A percentile compares a stretch with the other conserved stretches of the same genome.
These are phyloP conservation scores for Coccomyxa sp. DNA, from an alignment of 139 green algal species.

Conservation along the genomic window DNA sequence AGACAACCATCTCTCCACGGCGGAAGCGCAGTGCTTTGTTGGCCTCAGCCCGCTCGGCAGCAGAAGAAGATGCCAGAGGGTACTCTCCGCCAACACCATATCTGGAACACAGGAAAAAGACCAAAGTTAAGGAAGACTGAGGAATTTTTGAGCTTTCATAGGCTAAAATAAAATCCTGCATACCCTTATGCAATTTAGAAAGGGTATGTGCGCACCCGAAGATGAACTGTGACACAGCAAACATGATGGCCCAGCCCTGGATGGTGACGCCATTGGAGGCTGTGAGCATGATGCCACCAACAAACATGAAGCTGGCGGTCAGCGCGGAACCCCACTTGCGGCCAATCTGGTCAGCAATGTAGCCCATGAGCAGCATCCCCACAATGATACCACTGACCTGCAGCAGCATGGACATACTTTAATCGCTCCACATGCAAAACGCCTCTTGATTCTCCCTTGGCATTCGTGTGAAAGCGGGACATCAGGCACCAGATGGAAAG, in stretches of 20 bases:
- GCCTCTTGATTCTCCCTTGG: background rate
- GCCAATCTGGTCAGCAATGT: constrained; percentile 48
- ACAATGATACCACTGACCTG: constrained; percentile 44
- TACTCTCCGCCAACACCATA: constrained; percentile 43
- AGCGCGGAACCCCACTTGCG: constrained; percentile 59
- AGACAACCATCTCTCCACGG: constrained; percentile 36
- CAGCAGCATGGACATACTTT: background rate
- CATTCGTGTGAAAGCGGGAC: background rate
- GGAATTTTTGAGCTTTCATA: no score
- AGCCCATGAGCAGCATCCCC: constrained; percentile 35
- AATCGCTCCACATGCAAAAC: background rate
- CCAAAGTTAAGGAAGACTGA: no score
- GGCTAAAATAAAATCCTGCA: no score
- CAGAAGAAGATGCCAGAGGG: constrained; percentile 67
- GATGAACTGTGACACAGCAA: background rate
- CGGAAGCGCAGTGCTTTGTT: constrained; percentile 2
- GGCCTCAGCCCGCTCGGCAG: constrained; percentile 66
- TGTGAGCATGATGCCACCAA: constrained; percentile 54
- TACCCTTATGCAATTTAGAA: no score
- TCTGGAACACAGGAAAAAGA: background rate
- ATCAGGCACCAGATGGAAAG: constrained; percentile 13
- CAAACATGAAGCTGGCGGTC: constrained; percentile 58
- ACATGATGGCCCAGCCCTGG: background rate
- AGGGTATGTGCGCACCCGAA: background rate
- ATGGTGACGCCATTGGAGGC: background rate